Conservation (phyloP, 345 rosid species). For the Jatropha curcas region DNA sequence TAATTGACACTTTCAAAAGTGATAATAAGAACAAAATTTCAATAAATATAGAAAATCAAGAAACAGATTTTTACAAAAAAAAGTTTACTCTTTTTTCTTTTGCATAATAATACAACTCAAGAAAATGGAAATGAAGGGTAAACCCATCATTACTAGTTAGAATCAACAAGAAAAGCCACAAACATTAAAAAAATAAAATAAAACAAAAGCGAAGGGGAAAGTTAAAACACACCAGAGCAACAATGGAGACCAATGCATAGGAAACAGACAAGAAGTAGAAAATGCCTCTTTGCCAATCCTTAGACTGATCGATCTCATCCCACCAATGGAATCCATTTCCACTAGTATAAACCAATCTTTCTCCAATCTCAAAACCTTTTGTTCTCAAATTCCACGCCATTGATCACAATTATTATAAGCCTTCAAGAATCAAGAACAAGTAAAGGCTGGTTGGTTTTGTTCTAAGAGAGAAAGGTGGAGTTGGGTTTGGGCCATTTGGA, state of each 20-base stretch:
- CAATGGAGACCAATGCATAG: slow-evolving; percentile 54
- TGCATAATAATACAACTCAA: neutral
- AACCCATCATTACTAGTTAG: neutral
- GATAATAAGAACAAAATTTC: neutral
- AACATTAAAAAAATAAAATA: neutral
- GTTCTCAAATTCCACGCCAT: slow-evolving; percentile 24
- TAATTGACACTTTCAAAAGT: neutral
- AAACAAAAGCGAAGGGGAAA: neutral
- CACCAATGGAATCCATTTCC: slow-evolving; percentile 42
- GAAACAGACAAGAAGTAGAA: slow-evolving; percentile 45
- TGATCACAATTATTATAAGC: neutral
- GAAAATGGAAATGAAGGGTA: neutral
- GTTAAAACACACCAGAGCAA: slow-evolving; percentile 47
- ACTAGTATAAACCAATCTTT: slow-evolving; percentile 3
- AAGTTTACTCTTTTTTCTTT: neutral
- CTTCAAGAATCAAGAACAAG: neutral
- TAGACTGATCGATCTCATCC: slow-evolving; percentile 52
- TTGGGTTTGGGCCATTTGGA: slow-evolving; percentile 19
- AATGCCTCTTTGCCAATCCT: slow-evolving; percentile 55
- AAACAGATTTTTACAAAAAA: neutral
- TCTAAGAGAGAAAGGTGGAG: too few relatives aligned
- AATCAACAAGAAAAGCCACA: neutral
- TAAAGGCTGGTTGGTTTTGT: neutral
- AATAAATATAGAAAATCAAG: neutral
- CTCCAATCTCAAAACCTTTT: slow-evolving; percentile 14